Conservation (phyloP, 2,329 filamentous ascomycete species). For the Monosporascus sp. region DNA sequence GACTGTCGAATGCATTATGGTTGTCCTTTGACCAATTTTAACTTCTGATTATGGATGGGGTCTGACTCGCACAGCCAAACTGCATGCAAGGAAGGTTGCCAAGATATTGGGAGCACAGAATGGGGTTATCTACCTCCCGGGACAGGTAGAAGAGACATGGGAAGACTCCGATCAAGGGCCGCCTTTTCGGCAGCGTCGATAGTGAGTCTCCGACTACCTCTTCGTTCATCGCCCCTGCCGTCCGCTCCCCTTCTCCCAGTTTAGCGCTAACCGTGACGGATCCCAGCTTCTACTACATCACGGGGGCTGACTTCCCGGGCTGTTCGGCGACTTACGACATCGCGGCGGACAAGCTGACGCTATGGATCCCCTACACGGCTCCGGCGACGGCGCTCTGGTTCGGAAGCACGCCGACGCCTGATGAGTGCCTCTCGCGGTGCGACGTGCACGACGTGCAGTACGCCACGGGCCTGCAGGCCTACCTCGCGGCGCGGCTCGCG, state of each 20-base stretch:
- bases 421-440: slow-evolving; percentile 56
- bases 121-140: slow-evolving; percentile 53
- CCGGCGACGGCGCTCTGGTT: slow-evolving; percentile 58
- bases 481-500: slow-evolving; percentile 44
- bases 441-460: slow-evolving; percentile 70
- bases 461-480: slow-evolving; percentile 39
- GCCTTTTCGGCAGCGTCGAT: slow-evolving; percentile 52
- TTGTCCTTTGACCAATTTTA: no score
- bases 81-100: slow-evolving; percentile 52
- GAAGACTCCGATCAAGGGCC: slow-evolving; percentile 56
- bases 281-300: slow-evolving; percentile 53
- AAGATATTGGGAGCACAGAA: slow-evolving; percentile 41
- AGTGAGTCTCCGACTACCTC: slow-evolving; percentile 35
- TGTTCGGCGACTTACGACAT: slow-evolving; percentile 55
- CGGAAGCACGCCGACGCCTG: slow-evolving; percentile 53
- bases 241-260: not conserved
- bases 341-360: slow-evolving; percentile 54
- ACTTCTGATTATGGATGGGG: no score
- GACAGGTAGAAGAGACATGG: slow-evolving; percentile 44
- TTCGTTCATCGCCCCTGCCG: not conserved
- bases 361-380: slow-evolving; percentile 70
- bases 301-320: slow-evolving; percentile 49
- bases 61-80: slow-evolving; percentile 38
- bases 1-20: no score
- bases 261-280: not conserved